Evolutionary conservation across 2,329 filamentous ascomycete species (phyloP).

Genomic region (Cylindrodendrum hubeiense): DNA sequence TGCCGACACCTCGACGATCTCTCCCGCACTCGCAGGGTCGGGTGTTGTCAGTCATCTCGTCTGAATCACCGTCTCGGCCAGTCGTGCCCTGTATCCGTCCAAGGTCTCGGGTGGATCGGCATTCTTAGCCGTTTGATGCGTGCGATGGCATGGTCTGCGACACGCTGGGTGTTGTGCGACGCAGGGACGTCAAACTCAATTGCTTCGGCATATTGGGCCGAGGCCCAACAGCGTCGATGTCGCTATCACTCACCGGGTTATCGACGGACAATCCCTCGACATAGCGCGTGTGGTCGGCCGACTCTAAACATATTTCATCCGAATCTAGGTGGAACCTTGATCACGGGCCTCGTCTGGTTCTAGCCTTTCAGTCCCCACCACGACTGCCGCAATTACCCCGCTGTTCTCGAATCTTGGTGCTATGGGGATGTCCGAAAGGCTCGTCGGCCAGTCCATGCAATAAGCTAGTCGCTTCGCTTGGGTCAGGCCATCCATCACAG

Average conservation of each 20-base stretch:
- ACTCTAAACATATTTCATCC: constrained; percentile 6
- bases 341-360: constrained; percentile 25
- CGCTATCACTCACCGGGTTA: background rate
- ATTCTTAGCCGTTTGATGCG: constrained; percentile 8
- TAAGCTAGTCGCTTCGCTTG: constrained; percentile 39
- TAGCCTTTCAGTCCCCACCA: constrained; percentile 39
- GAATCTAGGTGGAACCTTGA: constrained; percentile 32
- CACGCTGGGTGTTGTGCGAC: constrained; percentile 4
- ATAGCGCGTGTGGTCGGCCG: background rate
- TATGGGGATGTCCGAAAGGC: constrained; percentile 41
- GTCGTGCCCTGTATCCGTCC: constrained; percentile 12
- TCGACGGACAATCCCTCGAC: background rate
- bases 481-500: constrained; percentile 45
- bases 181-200: constrained; percentile 1
- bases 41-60: background rate
- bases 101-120: constrained; percentile 30
- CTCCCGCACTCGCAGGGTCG: background rate
- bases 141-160: constrained; percentile 15
- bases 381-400: constrained; percentile 43
- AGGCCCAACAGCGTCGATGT: background rate
- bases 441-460: constrained; percentile 33
- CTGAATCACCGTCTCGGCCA: constrained; percentile 20
- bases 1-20: constrained; percentile 7
- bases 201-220: background rate
- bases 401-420: constrained; percentile 41